A percentile compares a stretch with the other conserved stretches of the same genome.
These are phyloP conservation scores for Pseudevernia furfuracea DNA, from an alignment of 495 filamentous ascomycete genomes.

Conservation along the genomic window DNA sequence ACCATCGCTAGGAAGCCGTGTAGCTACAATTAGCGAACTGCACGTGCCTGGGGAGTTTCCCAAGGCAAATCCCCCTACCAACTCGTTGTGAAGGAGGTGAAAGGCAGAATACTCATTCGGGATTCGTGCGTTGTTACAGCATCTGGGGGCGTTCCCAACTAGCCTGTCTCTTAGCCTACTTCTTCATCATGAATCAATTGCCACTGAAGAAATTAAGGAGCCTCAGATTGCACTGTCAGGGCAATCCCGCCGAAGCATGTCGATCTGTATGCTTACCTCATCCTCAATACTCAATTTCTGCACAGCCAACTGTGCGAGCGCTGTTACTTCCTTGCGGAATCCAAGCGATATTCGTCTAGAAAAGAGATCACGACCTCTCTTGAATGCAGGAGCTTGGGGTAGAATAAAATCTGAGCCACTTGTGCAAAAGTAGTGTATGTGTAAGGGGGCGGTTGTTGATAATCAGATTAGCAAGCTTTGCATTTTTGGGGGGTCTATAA, in stretches of 20 bases:
- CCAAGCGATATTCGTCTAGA: neutral
- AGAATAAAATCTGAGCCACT: neutral
- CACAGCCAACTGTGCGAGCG: neutral
- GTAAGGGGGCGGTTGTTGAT: neutral
- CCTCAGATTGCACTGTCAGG: neutral
- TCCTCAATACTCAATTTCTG: too few species aligned
- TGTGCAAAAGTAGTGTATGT: neutral
- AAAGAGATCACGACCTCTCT: too few species aligned
- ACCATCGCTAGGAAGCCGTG: conserved; percentile 21
- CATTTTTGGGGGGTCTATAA: neutral
- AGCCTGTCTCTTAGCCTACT: neutral
- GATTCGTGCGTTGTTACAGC: neutral
- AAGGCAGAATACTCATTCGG: neutral
- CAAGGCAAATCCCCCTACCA: neutral
- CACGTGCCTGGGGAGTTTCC: conserved; percentile 28
- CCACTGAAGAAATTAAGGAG: neutral
- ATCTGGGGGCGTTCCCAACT: neutral
- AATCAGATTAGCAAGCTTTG: neutral
- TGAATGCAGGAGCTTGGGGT: neutral
- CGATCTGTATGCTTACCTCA: neutral
- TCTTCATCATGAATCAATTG: neutral
- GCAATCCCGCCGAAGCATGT: neutral
- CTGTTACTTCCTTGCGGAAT: neutral
- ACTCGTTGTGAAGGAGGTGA: neutral
- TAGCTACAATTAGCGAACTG: conserved; percentile 21